Evolutionary conservation across 305 asterid genomes (phyloP).

Genomic region (Fraxinus platypoda): DNA sequence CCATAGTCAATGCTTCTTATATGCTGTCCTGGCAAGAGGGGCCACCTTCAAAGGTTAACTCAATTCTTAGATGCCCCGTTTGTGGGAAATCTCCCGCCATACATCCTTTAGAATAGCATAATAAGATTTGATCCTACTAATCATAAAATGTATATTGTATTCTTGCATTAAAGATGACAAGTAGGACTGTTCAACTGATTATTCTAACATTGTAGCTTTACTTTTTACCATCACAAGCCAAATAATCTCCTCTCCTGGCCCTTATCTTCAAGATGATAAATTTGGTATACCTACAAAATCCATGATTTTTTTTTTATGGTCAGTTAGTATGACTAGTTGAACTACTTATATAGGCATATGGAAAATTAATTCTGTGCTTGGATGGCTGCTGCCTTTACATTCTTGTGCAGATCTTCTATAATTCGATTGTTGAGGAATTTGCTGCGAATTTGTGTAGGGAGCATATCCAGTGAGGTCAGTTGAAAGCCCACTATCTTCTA

Average conservation of each 20-base stretch:
- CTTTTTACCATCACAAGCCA: neutral
- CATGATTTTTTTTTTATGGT: neutral
- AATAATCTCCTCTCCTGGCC: neutral
- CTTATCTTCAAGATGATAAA: neutral
- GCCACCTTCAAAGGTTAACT: neutral
- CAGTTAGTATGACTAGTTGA: neutral
- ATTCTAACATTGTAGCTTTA: neutral
- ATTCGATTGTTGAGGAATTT: conserved; percentile 17
- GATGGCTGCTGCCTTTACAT: neutral
- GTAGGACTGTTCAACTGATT: neutral
- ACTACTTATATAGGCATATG: neutral
- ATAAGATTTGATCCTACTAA: neutral
- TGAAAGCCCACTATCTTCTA: conserved; percentile 55
- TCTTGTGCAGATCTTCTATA: neutral
- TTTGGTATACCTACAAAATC: neutral
- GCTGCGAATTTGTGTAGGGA: conserved; percentile 43
- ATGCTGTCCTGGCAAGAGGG: neutral
- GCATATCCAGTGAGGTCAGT: conserved; percentile 49
- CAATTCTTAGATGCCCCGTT: neutral
- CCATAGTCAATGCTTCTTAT: neutral
- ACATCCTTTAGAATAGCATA: neutral
- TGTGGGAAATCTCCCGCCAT: neutral
- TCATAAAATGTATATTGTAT: neutral
- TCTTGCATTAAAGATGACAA: neutral
- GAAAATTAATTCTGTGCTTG: neutral